phyloP scores from a whole-genome alignment of 495 filamentous ascomycete genomes.

The Neurospora sp. region DNA sequence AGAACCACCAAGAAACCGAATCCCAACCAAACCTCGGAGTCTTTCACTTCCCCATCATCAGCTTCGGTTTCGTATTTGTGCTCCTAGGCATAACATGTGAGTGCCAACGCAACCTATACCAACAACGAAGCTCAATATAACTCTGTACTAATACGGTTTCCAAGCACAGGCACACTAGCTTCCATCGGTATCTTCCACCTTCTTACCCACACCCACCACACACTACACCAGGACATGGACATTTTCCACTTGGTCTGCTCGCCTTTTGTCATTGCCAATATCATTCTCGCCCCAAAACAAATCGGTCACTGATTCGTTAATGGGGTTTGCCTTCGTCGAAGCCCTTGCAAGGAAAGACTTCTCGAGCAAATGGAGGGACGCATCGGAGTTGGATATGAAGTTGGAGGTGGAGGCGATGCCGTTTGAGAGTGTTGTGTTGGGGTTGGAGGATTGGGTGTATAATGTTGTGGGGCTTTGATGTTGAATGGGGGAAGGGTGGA shows the following conservation, averaged over 20 bases:
- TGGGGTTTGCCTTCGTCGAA: not conserved
- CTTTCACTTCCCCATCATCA: not conserved
- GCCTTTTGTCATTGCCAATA: not conserved
- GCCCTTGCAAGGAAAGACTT: not conserved
- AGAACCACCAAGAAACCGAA: not conserved
- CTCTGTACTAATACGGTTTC: accelerated
- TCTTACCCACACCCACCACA: not conserved
- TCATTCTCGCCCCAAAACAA: not conserved
- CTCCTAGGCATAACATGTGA: not conserved
- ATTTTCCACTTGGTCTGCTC: not conserved
- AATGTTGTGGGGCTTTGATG: not conserved
- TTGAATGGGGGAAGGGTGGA: too few species aligned
- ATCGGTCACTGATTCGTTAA: not conserved
- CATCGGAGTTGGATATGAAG: not conserved
- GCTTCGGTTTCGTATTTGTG: not conserved
- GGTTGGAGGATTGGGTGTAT: not conserved
- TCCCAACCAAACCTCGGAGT: not conserved
- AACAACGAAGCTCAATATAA: too few species aligned
- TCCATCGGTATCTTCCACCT: not conserved
- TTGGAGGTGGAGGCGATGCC: not conserved
- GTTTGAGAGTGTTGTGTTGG: not conserved
- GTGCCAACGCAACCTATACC: accelerated
- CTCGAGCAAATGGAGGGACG: not conserved
- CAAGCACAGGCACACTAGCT: not conserved
- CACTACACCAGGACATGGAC: not conserved